phyloP scores from a whole-genome alignment of 1,284 basidiomycete species.

The Stygiomarasmius scandens region DNA sequence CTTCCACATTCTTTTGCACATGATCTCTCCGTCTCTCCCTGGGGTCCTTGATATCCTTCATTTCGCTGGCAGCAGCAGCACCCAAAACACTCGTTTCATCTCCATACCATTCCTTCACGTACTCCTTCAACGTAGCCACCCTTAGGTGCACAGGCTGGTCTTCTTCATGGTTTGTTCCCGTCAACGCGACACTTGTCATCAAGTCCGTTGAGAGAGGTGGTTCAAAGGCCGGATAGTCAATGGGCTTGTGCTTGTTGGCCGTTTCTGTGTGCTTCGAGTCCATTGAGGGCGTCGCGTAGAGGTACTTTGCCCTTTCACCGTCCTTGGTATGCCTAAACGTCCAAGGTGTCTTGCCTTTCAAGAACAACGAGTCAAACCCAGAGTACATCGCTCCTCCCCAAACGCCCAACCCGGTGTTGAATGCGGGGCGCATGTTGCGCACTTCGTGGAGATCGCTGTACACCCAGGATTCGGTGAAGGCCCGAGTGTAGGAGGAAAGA shows the following conservation, averaged over 20 bases:
- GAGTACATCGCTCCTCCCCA: conserved; percentile 92
- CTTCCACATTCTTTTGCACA: conserved; percentile 75
- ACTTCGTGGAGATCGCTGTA: conserved; percentile 90
- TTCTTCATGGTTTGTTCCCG: conserved; percentile 96
- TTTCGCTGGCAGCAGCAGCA: conserved; percentile 23
- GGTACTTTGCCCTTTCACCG: conserved; percentile 15
- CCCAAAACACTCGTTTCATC: conserved; percentile 21
- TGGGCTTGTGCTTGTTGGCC: conserved; percentile 74
- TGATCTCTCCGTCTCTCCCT: conserved; percentile 61
- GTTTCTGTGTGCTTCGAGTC: conserved; percentile 80
- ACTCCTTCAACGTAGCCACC: conserved; percentile 47
- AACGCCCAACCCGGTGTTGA: conserved; percentile 81
- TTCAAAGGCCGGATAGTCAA: conserved; percentile 90
- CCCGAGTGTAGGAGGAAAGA: conserved; percentile 77
- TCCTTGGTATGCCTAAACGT: conserved; percentile 64
- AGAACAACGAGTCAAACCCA: conserved; percentile 85
- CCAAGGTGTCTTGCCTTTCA: conserved; percentile 91
- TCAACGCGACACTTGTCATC: conserved; percentile 88
- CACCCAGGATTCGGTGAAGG: conserved; percentile 85
- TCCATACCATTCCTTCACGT: conserved; percentile 45
- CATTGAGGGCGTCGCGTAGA: conserved; percentile 32
- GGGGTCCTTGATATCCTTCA: conserved; percentile 56
- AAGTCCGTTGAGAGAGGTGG: conserved; percentile 94
- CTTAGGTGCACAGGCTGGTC: conserved; percentile 93
- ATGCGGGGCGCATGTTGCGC: conserved; percentile 90